Evolutionary conservation across 441 rosid species (phyloP).

Genomic region (Croton setiger): DNA sequence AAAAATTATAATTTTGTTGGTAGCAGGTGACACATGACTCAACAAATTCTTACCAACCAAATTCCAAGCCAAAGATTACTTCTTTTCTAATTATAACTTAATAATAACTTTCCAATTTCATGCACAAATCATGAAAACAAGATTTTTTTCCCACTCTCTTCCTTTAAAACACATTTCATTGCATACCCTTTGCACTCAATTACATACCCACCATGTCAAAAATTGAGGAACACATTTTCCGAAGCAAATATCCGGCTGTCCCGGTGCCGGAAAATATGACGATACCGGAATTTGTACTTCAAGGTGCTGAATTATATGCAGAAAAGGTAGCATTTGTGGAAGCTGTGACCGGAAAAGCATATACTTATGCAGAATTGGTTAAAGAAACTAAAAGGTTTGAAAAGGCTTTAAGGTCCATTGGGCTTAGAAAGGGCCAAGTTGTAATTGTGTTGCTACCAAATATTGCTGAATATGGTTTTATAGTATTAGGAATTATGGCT

Average conservation of each 20-base stretch:
- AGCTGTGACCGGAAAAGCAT: conserved; percentile 60
- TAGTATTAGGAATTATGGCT: conserved; percentile 83
- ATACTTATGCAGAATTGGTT: conserved; percentile 59
- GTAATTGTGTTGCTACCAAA: conserved; percentile 82
- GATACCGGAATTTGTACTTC: conserved; percentile 78
- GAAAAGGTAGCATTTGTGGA: conserved; percentile 84
- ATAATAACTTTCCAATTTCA: conserved; percentile 22
- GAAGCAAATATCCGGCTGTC: conserved; percentile 56
- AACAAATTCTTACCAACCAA: conserved; percentile 34
- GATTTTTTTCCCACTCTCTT: not conserved
- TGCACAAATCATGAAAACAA: conserved; percentile 27
- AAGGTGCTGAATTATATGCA: conserved; percentile 57
- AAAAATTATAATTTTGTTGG: not conserved
- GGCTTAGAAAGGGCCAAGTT: conserved; percentile 72
- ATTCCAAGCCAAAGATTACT: conserved; percentile 16
- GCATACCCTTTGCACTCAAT: not conserved
- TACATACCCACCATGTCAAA: conserved; percentile 27
- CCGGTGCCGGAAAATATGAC: conserved; percentile 61
- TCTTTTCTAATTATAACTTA: conserved; percentile 19
- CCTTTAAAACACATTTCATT: conserved; percentile 25
- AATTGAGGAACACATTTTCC: conserved; percentile 50
- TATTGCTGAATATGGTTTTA: conserved; percentile 73
- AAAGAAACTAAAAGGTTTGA: conserved; percentile 68
- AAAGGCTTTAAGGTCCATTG: conserved; percentile 71
- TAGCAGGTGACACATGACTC: conserved; percentile 22